Base-by-base conservation (phyloP, 805 yeast genomes). In the Wickerhamiella nectarea region DNA sequence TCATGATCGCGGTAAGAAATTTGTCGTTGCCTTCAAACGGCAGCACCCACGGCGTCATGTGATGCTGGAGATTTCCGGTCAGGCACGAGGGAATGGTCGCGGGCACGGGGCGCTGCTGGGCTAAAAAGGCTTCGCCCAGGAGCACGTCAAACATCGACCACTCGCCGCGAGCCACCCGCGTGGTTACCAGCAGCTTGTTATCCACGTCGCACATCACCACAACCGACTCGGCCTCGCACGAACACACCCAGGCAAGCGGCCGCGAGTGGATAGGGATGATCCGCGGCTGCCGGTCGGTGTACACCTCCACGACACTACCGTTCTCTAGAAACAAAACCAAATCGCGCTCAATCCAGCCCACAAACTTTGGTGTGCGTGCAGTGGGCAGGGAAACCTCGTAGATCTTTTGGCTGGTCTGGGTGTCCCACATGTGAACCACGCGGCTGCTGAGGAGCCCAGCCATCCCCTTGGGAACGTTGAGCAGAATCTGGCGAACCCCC, bases 1-100 rank as follows among this genome's bases (percentile, higher is more conserved):
- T 42, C 1, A 55, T 50, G 6, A 52, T 48, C 2, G 53, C 35
- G 4, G 38, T 25, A 12, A 28, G 35, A 19, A 44, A 22, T 10
- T 24, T 12, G 18, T 46, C 47, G 11, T 22, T 12, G 22, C 35
- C 34, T 12, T 21, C 24, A 12, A 34, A 18, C 15, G 36, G 31
- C 14, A 18, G 28, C 5, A 44, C 39, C 47, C 47, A 45, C 4
- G 47, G 47, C 4, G 40, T 36, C 4, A 34, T 21, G n/a, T 31
- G 28, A 2, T 18, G 38, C 18, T 21, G 34, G n/a, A 28, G 34
- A 24, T 40, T 8, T 26, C 43, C 34, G 3, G 38, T 15, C 9
- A 15, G 5, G 22, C 21, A 11, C 37, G 38, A 7, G 8, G 31
- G 31, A 15, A 28, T 28, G 15, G 14, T 19, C 21, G 18, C 17